These are phyloP conservation scores for Phalaenopsis equestris DNA, from an alignment of 106 monocot species.

Conservation along the genomic window DNA sequence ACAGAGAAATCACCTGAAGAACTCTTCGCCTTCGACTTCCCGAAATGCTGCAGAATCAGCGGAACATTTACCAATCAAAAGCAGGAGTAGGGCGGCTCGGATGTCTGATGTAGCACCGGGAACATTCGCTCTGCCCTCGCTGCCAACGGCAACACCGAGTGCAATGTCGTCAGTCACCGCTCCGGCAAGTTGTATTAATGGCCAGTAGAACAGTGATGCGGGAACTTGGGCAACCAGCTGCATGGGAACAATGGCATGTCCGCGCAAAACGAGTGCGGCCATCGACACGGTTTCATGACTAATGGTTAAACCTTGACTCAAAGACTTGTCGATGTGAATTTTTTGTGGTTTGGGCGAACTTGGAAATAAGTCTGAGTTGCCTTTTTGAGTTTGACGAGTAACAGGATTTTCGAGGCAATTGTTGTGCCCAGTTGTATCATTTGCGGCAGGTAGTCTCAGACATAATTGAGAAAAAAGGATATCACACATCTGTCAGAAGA, in stretches of 20 bases:
- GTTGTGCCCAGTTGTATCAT: conserved; percentile 19
- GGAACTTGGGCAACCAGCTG: conserved; percentile 80
- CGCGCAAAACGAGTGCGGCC: conserved; percentile 78
- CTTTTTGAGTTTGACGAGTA: conserved; percentile 18
- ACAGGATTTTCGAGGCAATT: conserved; percentile 19
- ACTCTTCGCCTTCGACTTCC: conserved; percentile 95
- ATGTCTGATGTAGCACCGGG: conserved; percentile 93
- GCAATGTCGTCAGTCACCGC: conserved; percentile 97
- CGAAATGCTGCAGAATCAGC: conserved; percentile 66
- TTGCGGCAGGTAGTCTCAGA: conserved; percentile 47
- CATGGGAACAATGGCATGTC: conserved; percentile 81
- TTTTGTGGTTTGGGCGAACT: conserved; percentile 9
- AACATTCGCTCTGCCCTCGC: conserved; percentile 79
- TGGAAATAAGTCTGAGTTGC: conserved; percentile 3
- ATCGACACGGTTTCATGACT: conserved; percentile 50
- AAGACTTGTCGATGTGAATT: conserved; percentile 15
- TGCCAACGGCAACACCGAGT: conserved; percentile 90
- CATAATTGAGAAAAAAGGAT: conserved; percentile 89
- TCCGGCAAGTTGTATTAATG: conserved; percentile 90
- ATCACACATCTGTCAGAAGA: conserved; percentile 79
- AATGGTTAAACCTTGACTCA: conserved; percentile 8
- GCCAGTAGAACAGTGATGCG: conserved; percentile 80
- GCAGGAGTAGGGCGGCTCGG: conserved; percentile 76
- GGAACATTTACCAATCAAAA: conserved; percentile 89
- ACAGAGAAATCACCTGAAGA: conserved; percentile 58